Evolutionary conservation across 345 rosid species (phyloP).

Genomic region (Euclidium syriacum): DNA sequence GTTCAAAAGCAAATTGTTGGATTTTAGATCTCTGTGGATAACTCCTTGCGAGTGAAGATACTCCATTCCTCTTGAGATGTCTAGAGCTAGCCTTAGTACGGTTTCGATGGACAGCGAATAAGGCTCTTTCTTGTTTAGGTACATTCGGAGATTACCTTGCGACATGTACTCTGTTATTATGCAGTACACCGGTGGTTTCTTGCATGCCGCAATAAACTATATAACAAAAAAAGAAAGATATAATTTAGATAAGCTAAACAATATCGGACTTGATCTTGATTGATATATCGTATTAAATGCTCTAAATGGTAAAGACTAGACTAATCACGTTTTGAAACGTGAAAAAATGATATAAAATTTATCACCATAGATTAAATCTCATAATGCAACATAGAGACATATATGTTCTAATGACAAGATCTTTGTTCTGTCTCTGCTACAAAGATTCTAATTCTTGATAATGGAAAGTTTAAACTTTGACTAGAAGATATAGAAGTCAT

Average conservation of each 20-base stretch:
- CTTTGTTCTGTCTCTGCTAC: neutral
- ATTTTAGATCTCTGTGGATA: slow-evolving; percentile 93
- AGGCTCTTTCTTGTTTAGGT: slow-evolving; percentile 97
- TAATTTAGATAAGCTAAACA: neutral
- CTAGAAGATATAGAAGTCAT: neutral
- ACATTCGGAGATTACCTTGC: slow-evolving; percentile 96
- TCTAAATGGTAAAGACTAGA: too few relatives aligned
- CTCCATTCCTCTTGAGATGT: slow-evolving; percentile 99
- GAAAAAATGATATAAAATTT: too few relatives aligned
- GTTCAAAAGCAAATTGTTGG: slow-evolving; percentile 83
- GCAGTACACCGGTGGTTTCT: slow-evolving; percentile 95
- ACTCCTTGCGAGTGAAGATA: slow-evolving; percentile 99
- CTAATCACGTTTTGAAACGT: too few relatives aligned
- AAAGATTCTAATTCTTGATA: neutral
- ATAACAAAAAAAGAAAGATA: neutral
- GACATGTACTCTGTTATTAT: slow-evolving; percentile 99
- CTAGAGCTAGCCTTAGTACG: slow-evolving; percentile 78
- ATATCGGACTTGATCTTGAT: too few relatives aligned
- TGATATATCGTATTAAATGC: too few relatives aligned
- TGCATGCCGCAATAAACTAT: slow-evolving; percentile 98
- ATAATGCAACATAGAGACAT: neutral
- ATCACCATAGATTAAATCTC: too few relatives aligned
- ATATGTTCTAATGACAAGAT: neutral
- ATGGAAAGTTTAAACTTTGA: neutral
- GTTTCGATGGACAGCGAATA: slow-evolving; percentile 92